Evolutionary conservation across 352 stramenopile species (phyloP).

Genomic region (Phytophthora citricola): DNA sequence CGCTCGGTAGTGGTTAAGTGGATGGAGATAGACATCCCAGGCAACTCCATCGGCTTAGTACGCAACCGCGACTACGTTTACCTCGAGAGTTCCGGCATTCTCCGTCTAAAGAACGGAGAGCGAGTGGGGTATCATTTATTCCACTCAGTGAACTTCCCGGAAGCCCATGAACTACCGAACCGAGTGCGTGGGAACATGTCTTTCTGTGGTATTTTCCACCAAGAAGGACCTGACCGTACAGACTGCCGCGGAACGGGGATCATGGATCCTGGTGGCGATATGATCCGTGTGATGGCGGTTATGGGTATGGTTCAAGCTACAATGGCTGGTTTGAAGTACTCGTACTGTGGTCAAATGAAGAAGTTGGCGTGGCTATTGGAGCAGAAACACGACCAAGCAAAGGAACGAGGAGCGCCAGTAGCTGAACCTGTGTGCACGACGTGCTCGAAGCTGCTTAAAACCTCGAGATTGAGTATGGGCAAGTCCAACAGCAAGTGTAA

Average conservation of each 20-base stretch:
- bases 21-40: slow-evolving; percentile 32
- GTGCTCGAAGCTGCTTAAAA: slow-evolving; percentile 22
- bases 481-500: slow-evolving; percentile 28
- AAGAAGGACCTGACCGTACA: slow-evolving; percentile 11
- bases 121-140: slow-evolving; percentile 27
- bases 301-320: slow-evolving; percentile 33
- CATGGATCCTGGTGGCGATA: slow-evolving; percentile 21
- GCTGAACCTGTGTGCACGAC: slow-evolving; percentile 16
- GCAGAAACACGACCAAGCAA: slow-evolving; percentile 19
- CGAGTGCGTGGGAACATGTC: slow-evolving; percentile 46
- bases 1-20: slow-evolving; percentile 36
- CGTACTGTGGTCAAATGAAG: slow-evolving; percentile 44
- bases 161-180: slow-evolving; percentile 22
- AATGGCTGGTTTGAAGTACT: slow-evolving; percentile 34
- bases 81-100: slow-evolving; percentile 16
- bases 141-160: slow-evolving; percentile 25
- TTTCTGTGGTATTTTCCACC: slow-evolving; percentile 40
- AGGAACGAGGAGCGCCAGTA: slow-evolving; percentile 3
- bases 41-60: slow-evolving; percentile 16
- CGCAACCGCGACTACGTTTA: slow-evolving; percentile 28
- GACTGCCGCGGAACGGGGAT: slow-evolving; percentile 20
- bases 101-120: slow-evolving; percentile 17
- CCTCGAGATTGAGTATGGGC: slow-evolving; percentile 14
- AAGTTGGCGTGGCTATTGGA: slow-evolving; percentile 40
- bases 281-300: slow-evolving; percentile 21